A percentile compares a stretch with the other conserved stretches of the same genome.
phyloP scores from a whole-genome alignment of 1,284 basidiomycete genomes.

The Termitomyces sp. region DNA sequence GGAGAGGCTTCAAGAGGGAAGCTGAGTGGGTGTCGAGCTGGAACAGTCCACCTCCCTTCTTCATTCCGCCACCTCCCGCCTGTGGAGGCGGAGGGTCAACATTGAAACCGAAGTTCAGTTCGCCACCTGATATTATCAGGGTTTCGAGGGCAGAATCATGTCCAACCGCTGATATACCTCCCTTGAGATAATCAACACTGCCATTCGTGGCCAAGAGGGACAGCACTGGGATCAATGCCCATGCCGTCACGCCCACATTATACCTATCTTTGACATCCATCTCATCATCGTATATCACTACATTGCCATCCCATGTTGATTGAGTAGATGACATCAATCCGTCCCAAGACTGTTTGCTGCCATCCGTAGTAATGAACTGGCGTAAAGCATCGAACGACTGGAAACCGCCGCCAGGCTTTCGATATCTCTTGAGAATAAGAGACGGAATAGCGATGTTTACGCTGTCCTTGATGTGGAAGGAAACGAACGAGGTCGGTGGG shows the following conservation, averaged over 20 bases:
- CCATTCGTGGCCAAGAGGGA: conserved; percentile 48
- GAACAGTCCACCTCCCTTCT: conserved; percentile 48
- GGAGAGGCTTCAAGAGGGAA: conserved; percentile 43
- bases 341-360: conserved; percentile 67
- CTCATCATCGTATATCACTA: conserved; percentile 71
- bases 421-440: conserved; percentile 79
- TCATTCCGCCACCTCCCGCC: conserved; percentile 25
- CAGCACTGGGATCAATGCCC: conserved; percentile 61
- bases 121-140: conserved; percentile 41
- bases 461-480: conserved; percentile 59
- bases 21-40: conserved; percentile 60
- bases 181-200: conserved; percentile 59
- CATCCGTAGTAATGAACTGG: conserved; percentile 74
- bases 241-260: conserved; percentile 51
- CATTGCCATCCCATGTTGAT: conserved; percentile 64
- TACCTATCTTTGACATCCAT: conserved; percentile 61
- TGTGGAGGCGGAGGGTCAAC: conserved; percentile 19
- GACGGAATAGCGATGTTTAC: conserved; percentile 82
- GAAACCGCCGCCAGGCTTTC: conserved; percentile 60
- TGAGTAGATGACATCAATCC: conserved; percentile 38
- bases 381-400: conserved; percentile 62
- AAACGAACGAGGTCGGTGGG: conserved; percentile 57
- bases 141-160: conserved; percentile 49
- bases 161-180: conserved; percentile 59
- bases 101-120: conserved; percentile 25